Conservation (phyloP, 2,329 filamentous ascomycete species). For the Ambrosiella beaveri region DNA sequence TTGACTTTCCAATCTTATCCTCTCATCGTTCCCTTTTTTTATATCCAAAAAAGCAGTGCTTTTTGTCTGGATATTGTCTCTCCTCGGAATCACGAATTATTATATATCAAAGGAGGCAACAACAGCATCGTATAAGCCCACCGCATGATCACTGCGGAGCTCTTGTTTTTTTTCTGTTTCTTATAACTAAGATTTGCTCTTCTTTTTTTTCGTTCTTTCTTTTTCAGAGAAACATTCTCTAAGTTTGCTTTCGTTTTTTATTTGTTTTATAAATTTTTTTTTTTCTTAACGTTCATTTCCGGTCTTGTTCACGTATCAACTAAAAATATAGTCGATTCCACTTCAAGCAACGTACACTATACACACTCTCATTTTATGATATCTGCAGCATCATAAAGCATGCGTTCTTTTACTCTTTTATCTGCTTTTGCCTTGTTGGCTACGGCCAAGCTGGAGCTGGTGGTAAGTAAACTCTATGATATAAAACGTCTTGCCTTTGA, state of each 20-base stretch:
- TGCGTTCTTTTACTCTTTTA: conserved; percentile 1
- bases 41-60: no score
- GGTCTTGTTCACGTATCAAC: background rate
- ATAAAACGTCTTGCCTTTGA: background rate
- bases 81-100: no score
- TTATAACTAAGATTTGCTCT: no score
- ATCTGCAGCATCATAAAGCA: background rate
- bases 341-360: background rate
- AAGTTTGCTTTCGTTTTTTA: background rate
- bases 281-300: background rate
- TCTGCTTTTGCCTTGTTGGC: conserved; percentile 8
- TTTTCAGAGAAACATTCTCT: background rate
- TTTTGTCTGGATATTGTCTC: no score
- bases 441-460: conserved; percentile 4
- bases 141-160: no score
- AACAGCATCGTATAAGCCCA: no score
- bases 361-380: background rate
- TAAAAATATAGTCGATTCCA: background rate
- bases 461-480: conserved; percentile 4
- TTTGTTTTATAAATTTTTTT: background rate
- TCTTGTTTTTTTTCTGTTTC: no score
- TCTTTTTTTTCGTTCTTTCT: background rate
- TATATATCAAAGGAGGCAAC: no score
- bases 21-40: no score
- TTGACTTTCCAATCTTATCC: no score